Evolutionary conservation across 2,329 filamentous ascomycete species (phyloP).

Genomic region (Ophiostoma quercus): DNA sequence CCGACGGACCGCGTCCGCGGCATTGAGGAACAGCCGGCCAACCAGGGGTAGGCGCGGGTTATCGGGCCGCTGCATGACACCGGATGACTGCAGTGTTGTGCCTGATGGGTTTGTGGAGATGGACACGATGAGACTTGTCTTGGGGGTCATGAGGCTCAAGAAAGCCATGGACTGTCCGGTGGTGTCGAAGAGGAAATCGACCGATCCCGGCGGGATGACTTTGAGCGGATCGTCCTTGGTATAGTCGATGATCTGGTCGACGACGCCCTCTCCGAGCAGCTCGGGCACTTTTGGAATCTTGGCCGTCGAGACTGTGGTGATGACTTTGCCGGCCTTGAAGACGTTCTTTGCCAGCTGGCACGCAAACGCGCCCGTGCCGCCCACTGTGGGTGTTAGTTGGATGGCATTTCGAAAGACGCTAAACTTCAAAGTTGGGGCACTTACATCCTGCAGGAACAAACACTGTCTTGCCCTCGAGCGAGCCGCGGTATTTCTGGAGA

Average conservation of each 20-base stretch:
- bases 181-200: constrained; percentile 21
- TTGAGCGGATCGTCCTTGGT: constrained; percentile 33
- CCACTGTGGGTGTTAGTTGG: constrained; percentile 32
- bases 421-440: not conserved
- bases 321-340: constrained; percentile 43
- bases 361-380: constrained; percentile 43
- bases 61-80: constrained; percentile 5
- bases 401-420: not conserved
- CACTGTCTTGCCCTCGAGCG: constrained; percentile 46
- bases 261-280: constrained; percentile 39
- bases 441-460: constrained; percentile 44
- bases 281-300: constrained; percentile 37
- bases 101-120: constrained; percentile 18
- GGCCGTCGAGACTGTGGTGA: constrained; percentile 49
- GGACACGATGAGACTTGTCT: constrained; percentile 12
- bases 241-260: constrained; percentile 51
- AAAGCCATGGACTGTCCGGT: constrained; percentile 20
- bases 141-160: not conserved
- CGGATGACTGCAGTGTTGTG: constrained; percentile 4
- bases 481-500: constrained; percentile 21
- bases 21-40: not conserved
- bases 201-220: constrained; percentile 11
- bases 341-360: constrained; percentile 49
- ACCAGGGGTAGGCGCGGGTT: constrained; percentile 6
- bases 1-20: constrained; percentile 9